Base-by-base conservation (phyloP, 2,329 filamentous ascomycete genomes). In the Colletotrichum lini region DNA sequence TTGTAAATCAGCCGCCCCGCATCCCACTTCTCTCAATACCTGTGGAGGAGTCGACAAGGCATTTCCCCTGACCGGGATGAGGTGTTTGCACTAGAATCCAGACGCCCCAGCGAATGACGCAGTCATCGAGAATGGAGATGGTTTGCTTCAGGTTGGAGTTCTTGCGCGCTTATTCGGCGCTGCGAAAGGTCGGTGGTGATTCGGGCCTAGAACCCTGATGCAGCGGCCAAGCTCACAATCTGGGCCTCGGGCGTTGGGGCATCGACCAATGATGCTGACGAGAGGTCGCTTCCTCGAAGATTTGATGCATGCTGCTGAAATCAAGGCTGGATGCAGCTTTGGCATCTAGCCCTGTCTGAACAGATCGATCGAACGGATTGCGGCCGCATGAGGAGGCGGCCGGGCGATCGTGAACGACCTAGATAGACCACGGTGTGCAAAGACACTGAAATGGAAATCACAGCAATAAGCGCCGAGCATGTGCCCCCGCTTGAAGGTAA, bases 251-350 rank as follows among this genome's bases (percentile, higher is more conserved):
- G 50, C 16, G 18, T 52, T 15, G 15, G 47, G 38, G 8, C 26
- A 12, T 13, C 10, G 53, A 26, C 53, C 69, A 72, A 64, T 72
- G 30, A 54, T 21, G 8, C n/a, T 47, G 26, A 23, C 6, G 50
- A 42, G 26, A 6, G 30, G 15, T 30, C 30, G 42, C 54, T n/a
- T 59, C 35, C n/a, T 49, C 45, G 23, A 54, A 38, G 40, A 40
- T 35, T 2, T n/a, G 35, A 23, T 56, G 58, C 35, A 49, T 58
- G 58, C 44, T 72, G 69, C 65, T 60, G 69, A 63, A 53, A 30
- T 21, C 62, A 30, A 68, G 59, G 69, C 69, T 69, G 69, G 50
- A 50, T 53, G 58, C 52, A 60, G 59, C 54, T 69, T 44, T 44
- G 21, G 38, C 38, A 23, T 21, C 50, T 42, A 40, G 58, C 50